Base-by-base conservation (phyloP, 805 yeast genomes). In the Soucietia sequanensis region DNA sequence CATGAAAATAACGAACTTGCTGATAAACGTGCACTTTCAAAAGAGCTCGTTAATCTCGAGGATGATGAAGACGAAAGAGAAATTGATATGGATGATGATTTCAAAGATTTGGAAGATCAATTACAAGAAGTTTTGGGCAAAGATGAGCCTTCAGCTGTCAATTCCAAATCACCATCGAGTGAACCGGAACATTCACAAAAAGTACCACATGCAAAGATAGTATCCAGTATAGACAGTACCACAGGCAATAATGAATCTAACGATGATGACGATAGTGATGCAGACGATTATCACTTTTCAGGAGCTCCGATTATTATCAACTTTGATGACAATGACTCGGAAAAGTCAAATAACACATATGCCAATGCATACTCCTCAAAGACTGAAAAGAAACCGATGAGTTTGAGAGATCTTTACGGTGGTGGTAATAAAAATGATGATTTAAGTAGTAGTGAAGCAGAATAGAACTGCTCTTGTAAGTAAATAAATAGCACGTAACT, bases 51-150 rank as follows among this genome's bases (percentile, higher is more conserved):
- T 21, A 21, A 21, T 8, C 10, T 29, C 11, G 36, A 29, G 16
- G 30, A 28, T 9, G 34, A 31, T 27, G 18, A 27, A 18, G 6
- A n/a, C 35, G 20, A 22, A 23, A 9, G 33, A 20, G 22, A 30
- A 22, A 20, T 37, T n/a, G 66, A 57, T 13, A 43, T 53, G 40
- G 65, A 55, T 19, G 71, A 68, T 45, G 72, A 67, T 19, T 68
- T 68, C 38, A 61, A 61, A 26, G 72, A 67, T 42, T 54, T 68
- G 28, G 74, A 68, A 33, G 65, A 65, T 37, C 68, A 68, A 38
- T 46, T 68, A 23, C 59, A 65, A 35, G 70, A 68, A 41, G 72
- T 65, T 5, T 46, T 68, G 25, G 70, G 55, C 22, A 59, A 56
- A 14, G 48, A 52, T 10, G 40, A 38, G 21, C 8, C n/a, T n/a